A percentile compares a stretch with the other conserved stretches of the same genome.
phyloP scores from a whole-genome alignment of 306 rosid species.

The Vigna unguiculata region DNA sequence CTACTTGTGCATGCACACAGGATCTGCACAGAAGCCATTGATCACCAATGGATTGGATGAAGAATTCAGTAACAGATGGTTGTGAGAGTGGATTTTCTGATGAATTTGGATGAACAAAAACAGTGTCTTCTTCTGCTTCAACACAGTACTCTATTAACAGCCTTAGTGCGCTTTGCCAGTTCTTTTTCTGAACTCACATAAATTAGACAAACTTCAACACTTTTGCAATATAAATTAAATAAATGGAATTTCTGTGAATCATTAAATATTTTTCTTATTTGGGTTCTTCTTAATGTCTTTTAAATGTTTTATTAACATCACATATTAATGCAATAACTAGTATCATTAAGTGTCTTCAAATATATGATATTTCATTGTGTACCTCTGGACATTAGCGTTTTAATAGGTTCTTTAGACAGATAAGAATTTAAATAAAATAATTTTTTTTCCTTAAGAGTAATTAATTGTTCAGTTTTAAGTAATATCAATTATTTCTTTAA shows the following conservation, averaged over 20 bases:
- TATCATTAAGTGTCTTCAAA: not conserved
- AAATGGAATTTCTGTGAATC: not conserved
- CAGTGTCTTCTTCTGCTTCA: not conserved
- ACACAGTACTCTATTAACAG: not conserved
- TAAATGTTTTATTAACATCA: too few species aligned
- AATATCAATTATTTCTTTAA: too few species aligned
- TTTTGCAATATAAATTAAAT: not conserved
- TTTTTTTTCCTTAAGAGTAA: too few species aligned
- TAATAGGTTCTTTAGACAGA: too few species aligned
- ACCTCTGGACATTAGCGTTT: not conserved
- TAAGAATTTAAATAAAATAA: too few species aligned
- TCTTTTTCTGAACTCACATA: not conserved
- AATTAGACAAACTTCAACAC: not conserved
- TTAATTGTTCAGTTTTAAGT: too few species aligned
- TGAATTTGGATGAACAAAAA: not conserved
- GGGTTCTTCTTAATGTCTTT: too few species aligned
- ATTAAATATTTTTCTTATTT: not conserved
- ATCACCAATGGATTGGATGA: not conserved
- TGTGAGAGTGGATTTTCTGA: not conserved
- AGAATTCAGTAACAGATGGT: not conserved
- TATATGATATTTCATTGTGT: not conserved
- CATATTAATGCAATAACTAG: not conserved
- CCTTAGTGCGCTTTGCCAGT: not conserved
- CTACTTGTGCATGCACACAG: constrained; percentile 29
- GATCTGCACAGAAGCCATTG: constrained; percentile 48